Base-by-base conservation (phyloP, 2,329 filamentous ascomycete genomes). In the Alternaria ventricosa region DNA sequence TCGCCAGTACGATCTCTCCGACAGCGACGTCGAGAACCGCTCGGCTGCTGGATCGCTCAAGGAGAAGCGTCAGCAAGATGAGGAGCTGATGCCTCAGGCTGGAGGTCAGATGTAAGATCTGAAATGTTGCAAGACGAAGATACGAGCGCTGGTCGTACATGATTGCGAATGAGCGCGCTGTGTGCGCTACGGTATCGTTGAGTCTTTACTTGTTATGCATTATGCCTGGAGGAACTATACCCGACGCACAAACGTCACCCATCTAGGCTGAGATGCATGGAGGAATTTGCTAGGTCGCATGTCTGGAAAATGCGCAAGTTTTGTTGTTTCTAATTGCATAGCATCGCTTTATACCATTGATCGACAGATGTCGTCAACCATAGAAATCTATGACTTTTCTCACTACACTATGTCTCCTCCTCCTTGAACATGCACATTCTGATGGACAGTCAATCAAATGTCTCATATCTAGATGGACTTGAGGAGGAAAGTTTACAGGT, bases 1-100 rank as follows among this genome's bases (percentile, higher is more conserved):
- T 2, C 68, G 75, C 28, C 75, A 80, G 57, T 79, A 77, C 61
- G 78, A 78, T 6, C 69, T 79, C 46, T 69, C 69, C 15, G 68
- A 71, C 20, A 66, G 64, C 13, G 77, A 80, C 43, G 74, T 79
- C 45, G 77, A 78, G 69, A 67, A 71, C 20, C 74, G 76, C 20
- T 73, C 71, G n/a, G 55, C 63, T 18, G 67, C 65, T 18, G 71
- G 64, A 28, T 69, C 69, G 15, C 59, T 67, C 60, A 73, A 72
- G 60, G 70, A 74, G 65, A 73, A 74, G 67, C 69, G 65, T 53
- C 65, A 62, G 6, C 64, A 68, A 54, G 66, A 74, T 15, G 71
- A 74, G 55, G 58, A 62, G 41, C 56, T 70, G 5, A 65, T 70
- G 68, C 69, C 70, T 45, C 65, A 70, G 28, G 54, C 54, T 10